phyloP scores from a whole-genome alignment of 768 basidiomycete genomes.

The Hygrocybe coccinea region DNA sequence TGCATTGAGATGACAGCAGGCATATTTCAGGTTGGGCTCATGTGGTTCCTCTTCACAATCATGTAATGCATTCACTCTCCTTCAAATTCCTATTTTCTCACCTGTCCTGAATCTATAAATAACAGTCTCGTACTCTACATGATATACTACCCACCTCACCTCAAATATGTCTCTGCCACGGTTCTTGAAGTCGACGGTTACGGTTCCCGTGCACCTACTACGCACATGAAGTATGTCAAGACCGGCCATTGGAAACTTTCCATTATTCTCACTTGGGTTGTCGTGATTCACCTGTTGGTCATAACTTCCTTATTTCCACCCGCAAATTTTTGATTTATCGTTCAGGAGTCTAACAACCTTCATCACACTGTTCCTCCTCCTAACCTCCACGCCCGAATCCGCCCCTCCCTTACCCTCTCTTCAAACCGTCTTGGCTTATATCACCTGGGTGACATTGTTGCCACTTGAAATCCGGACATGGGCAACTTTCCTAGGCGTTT shows the following conservation, averaged over 20 bases:
- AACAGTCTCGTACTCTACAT: slow-evolving; percentile 86
- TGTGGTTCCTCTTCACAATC: slow-evolving; percentile 80
- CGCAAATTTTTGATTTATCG: neutral
- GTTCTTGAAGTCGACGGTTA: slow-evolving; percentile 36
- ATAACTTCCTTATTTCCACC: slow-evolving; percentile 1
- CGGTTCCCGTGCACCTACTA: slow-evolving; percentile 36
- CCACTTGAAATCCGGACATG: slow-evolving; percentile 39
- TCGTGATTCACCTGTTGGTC: slow-evolving; percentile 70
- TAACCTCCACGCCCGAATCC: slow-evolving; percentile 34
- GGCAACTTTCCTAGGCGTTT: slow-evolving; percentile 85
- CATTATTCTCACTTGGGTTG: slow-evolving; percentile 66
- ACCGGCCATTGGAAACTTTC: slow-evolving; percentile 77
- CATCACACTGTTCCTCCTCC: slow-evolving; percentile 59
- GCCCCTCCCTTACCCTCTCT: slow-evolving; percentile 29
- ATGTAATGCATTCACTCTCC: slow-evolving; percentile 48
- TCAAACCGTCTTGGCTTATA: slow-evolving; percentile 14
- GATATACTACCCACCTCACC: slow-evolving; percentile 81
- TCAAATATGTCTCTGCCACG: slow-evolving; percentile 55
- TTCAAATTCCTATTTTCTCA: slow-evolving; percentile 26
- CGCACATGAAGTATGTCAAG: slow-evolving; percentile 43
- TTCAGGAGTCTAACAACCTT: slow-evolving; percentile 46
- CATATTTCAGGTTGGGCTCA: slow-evolving; percentile 71
- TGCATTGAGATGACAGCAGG: slow-evolving; percentile 82
- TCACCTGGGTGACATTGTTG: neutral
- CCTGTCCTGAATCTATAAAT: neutral